These are phyloP conservation scores for Termitomyces sp. DNA, from an alignment of 768 basidiomycete genomes.

Conservation along the genomic window DNA sequence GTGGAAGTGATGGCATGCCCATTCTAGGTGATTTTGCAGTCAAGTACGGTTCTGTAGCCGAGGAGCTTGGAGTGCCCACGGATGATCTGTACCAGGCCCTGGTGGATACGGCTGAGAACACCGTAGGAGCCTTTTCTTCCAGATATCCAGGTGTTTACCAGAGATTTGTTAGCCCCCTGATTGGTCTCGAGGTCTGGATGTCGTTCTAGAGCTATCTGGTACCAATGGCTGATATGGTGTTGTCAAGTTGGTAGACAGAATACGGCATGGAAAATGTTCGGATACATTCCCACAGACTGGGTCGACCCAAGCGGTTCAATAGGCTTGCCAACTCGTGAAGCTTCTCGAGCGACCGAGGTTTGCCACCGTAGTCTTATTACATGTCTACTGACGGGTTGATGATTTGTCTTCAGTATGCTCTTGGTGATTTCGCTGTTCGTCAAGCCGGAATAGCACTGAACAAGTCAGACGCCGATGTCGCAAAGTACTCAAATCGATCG, in stretches of 20 bases:
- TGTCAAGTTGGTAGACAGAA: constrained; percentile 40
- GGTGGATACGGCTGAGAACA: constrained; percentile 46
- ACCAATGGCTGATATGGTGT: neutral
- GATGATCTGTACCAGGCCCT: constrained; percentile 45
- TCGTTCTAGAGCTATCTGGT: neutral
- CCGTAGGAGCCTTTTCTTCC: constrained; percentile 22
- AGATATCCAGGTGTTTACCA: neutral
- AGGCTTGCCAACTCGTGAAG: constrained; percentile 44
- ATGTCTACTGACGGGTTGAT: neutral
- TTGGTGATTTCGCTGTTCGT: constrained; percentile 47
- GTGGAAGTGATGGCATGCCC: constrained; percentile 45
- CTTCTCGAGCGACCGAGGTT: constrained; percentile 42
- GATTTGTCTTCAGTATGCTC: constrained; percentile 29
- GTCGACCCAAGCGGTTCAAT: constrained; percentile 40
- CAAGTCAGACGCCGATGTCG: constrained; percentile 31
- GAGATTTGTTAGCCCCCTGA: constrained; percentile 32
- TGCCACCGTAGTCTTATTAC: neutral
- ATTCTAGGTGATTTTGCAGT: constrained; percentile 46
- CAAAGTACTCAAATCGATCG: constrained; percentile 40
- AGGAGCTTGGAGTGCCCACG: constrained; percentile 33
- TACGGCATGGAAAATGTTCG: constrained; percentile 45
- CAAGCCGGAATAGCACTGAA: constrained; percentile 38
- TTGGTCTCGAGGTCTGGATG: constrained; percentile 35
- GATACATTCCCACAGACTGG: constrained; percentile 44
- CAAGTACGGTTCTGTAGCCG: constrained; percentile 33